A percentile compares a stretch with the other conserved stretches of the same genome.
These are phyloP conservation scores for Gaeumannomyces sp. DNA, from an alignment of 2,329 filamentous ascomycete species.

Conservation along the genomic window DNA sequence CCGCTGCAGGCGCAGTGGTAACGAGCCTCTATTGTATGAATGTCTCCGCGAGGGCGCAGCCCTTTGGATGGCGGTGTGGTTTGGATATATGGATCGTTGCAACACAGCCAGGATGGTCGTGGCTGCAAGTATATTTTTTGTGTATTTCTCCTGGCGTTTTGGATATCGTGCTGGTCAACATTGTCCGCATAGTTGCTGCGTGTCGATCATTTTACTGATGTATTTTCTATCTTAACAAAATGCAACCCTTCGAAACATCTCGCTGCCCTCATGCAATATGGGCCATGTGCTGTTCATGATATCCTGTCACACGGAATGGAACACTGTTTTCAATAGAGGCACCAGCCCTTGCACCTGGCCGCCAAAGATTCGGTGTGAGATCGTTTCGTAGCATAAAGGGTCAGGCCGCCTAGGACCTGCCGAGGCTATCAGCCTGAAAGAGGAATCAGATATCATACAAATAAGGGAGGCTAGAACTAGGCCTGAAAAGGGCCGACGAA, in stretches of 20 bases:
- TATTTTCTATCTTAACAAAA: neutral
- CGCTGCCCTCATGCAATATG: neutral
- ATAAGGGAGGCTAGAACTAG: neutral
- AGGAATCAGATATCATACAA: neutral
- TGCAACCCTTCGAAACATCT: neutral
- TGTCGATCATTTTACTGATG: too few relatives aligned
- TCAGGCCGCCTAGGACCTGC: neutral
- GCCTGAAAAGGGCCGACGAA: neutral
- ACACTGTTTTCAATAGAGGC: too few relatives aligned
- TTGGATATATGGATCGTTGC: neutral
- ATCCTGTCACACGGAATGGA: neutral
- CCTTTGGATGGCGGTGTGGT: neutral
- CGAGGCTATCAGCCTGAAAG: neutral
- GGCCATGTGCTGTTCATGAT: neutral
- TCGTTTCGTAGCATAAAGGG: neutral
- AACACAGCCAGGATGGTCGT: neutral
- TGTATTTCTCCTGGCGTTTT: neutral
- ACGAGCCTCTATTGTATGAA: too few relatives aligned
- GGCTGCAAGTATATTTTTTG: neutral
- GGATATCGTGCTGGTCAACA: neutral
- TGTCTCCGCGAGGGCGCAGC: too few relatives aligned
- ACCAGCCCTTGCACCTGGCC: too few relatives aligned
- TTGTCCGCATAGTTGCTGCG: too few relatives aligned
- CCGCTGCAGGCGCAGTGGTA: conserved; percentile 15
- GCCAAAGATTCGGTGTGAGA: too few relatives aligned